Conservation (phyloP, 2,329 filamentous ascomycete genomes). For the Sclerotinia borealis region DNA sequence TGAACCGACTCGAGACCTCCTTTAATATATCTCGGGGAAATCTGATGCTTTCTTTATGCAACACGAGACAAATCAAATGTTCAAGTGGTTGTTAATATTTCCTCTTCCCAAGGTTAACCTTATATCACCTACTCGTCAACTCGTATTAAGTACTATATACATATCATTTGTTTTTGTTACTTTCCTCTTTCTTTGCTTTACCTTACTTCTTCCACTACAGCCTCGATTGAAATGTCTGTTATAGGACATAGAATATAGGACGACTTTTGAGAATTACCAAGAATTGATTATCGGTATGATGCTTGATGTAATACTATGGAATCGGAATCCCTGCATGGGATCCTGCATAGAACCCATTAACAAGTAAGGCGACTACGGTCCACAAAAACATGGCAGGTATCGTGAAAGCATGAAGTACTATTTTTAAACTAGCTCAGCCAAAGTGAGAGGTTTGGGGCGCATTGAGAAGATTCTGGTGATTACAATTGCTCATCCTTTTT, state of each 20-base stretch:
- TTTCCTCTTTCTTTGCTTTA: not conserved
- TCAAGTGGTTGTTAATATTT: not conserved
- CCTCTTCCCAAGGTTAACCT: no score
- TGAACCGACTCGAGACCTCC: not conserved
- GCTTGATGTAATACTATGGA: not conserved
- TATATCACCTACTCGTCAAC: not conserved
- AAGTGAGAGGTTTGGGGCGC: not conserved
- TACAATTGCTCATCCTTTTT: not conserved
- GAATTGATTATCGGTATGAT: not conserved
- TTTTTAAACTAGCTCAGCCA: not conserved
- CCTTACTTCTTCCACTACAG: not conserved
- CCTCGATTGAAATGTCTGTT: not conserved
- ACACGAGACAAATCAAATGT: not conserved
- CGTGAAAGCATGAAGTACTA: not conserved
- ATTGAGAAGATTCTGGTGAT: not conserved
- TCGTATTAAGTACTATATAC: not conserved
- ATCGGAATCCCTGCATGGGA: slow-evolving; percentile 1
- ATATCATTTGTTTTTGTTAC: not conserved
- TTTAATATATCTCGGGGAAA: not conserved
- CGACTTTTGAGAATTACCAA: no score
- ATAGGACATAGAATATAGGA: not conserved
- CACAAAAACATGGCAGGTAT: slow-evolving; percentile 6
- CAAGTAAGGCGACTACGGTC: not conserved
- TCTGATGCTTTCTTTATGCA: not conserved
- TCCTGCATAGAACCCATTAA: slow-evolving; percentile 3